Evolutionary conservation across 2,329 filamentous ascomycete species (phyloP), one percentile per base, ranked within the genome.

Genomic region (Paraphoma sp.): DNA sequence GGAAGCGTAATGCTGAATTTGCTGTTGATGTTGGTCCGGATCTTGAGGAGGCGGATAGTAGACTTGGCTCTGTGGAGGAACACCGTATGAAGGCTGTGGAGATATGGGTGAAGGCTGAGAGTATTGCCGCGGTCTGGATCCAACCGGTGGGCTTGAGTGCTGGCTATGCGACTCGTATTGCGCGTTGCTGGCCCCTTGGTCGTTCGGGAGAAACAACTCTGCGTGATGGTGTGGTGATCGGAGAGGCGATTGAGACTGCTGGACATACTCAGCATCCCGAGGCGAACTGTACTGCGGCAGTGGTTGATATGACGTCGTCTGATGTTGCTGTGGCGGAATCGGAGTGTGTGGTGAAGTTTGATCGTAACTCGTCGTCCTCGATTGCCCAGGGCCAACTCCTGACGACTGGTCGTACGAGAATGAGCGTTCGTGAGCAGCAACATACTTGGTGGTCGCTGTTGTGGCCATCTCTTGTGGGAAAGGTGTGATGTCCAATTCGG

Each of bases 401-500:
- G 60, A 54, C 29, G 54, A 48, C 48, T 64, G 56, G 12, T 51
- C 45, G 47, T 51, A 52, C 23, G 58, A 48, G 33, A 63, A 64
- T 18, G 63, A 60, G 41, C 64, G 68, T 30, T 67, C 62, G 41
- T 67, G 67, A 50, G 71, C 59, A 51, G 60, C 62, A 48, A 72
- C 63, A 38, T 75, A 71, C 51, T 76, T 76, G 38, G 51, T 56
- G 7, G 62, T 51, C 11, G 53, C 59, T 33, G 66, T 59, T 11
- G 65, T 60, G 14, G 65, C 53, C 67, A 76, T 64, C 45, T 75
- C 73, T n/a, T 71, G 65, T 42, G 68, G 58, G 12, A 69, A 59
- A 2, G 62, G 55, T 8, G 72, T 71, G 16, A 68, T 67, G 11
- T 68, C 67, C n/a, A 76, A 59, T 48, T 76, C 74, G 43, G 63